phyloP scores from a whole-genome alignment of 306 rosid genomes.

The Luffa aegyptiaca region DNA sequence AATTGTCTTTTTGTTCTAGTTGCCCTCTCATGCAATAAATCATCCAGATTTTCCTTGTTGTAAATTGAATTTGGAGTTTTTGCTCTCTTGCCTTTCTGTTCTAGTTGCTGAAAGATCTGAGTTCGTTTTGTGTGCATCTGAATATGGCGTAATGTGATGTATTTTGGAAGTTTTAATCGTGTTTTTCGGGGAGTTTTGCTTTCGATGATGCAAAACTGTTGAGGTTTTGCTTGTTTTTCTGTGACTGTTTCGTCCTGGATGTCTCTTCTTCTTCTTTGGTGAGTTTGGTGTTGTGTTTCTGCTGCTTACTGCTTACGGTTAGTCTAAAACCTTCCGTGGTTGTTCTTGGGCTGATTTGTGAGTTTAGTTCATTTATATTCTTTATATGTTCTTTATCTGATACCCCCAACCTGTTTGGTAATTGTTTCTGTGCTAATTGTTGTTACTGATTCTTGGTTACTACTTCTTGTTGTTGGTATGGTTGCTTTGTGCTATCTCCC shows the following conservation, averaged over 20 bases:
- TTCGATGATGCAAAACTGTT: not conserved
- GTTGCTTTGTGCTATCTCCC: too few species aligned
- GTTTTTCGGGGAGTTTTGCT: not conserved
- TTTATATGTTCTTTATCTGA: too few species aligned
- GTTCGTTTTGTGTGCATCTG: not conserved
- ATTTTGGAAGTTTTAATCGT: not conserved
- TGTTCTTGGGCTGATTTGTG: too few species aligned
- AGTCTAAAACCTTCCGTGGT: too few species aligned
- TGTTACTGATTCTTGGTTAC: too few species aligned
- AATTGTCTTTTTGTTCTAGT: too few species aligned
- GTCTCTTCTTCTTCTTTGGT: not conserved
- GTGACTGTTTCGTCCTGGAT: not conserved
- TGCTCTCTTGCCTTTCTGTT: not conserved
- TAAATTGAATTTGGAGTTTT: not conserved
- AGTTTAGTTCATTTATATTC: too few species aligned
- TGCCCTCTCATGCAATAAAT: too few species aligned
- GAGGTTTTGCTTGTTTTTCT: not conserved
- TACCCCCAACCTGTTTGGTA: too few species aligned
- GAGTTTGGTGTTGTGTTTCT: not conserved
- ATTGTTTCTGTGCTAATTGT: too few species aligned
- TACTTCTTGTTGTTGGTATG: too few species aligned
- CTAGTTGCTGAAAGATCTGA: not conserved
- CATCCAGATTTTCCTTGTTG: too few species aligned
- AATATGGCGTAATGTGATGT: not conserved
- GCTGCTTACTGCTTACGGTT: not conserved